phyloP scores from a whole-genome alignment of 1,284 basidiomycete species.

The Puccinia coronata region DNA sequence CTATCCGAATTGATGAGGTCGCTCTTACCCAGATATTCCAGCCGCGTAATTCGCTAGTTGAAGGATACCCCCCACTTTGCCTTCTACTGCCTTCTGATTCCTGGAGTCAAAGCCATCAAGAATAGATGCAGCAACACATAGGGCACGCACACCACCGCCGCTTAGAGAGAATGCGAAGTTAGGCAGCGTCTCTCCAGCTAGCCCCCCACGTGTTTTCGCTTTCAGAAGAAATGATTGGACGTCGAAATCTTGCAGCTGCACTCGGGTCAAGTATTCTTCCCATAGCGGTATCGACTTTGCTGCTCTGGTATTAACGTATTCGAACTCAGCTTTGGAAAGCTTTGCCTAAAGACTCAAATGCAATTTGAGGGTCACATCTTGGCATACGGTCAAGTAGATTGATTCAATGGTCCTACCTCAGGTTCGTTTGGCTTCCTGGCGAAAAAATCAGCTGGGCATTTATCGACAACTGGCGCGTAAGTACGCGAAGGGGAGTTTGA shows the following conservation, averaged over 20 bases:
- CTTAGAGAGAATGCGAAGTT: constrained; percentile 39
- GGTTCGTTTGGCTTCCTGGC: constrained; percentile 1
- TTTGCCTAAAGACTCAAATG: neutral
- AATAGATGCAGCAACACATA: constrained; percentile 30
- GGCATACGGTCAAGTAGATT: neutral
- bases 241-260: constrained; percentile 31
- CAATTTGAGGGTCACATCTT: neutral
- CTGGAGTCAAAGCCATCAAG: constrained; percentile 44
- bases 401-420: neutral
- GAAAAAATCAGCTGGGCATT: constrained; percentile 29
- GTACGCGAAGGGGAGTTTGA: constrained; percentile 29
- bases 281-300: constrained; percentile 29
- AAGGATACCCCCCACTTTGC: constrained; percentile 26
- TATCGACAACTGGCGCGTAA: constrained; percentile 23
- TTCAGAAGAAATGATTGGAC: constrained; percentile 21
- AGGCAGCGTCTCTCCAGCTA: constrained; percentile 19
- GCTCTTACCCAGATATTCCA: constrained; percentile 40
- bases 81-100: constrained; percentile 18
- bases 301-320: constrained; percentile 22
- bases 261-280: constrained; percentile 30
- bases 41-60: constrained; percentile 43
- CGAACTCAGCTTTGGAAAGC: neutral
- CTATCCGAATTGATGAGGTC: neutral
- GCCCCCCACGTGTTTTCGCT: constrained; percentile 14
- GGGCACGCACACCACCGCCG: constrained; percentile 31